A percentile compares a stretch with the other conserved stretches of the same genome.
These are phyloP conservation scores for Mycosphaerelloides madeirae DNA, from an alignment of 2,329 filamentous ascomycete genomes.

Conservation along the genomic window DNA sequence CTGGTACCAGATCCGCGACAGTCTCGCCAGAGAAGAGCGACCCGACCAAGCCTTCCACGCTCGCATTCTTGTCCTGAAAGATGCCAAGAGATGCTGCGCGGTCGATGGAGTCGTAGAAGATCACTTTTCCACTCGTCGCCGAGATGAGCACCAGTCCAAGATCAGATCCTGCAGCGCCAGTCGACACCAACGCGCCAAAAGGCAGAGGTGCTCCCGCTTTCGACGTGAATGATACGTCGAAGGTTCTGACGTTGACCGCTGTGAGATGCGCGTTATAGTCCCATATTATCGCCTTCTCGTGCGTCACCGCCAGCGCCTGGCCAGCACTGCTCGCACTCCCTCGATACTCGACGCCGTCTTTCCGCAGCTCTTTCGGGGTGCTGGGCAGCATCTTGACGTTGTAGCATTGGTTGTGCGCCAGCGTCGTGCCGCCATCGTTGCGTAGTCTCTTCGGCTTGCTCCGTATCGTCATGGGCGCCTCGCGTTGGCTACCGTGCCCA, in stretches of 20 bases:
- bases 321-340: slow-evolving; percentile 18
- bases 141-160: slow-evolving; percentile 84
- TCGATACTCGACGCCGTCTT: slow-evolving; percentile 55
- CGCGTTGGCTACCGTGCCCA: slow-evolving; percentile 9
- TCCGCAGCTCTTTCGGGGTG: slow-evolving; percentile 69
- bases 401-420: slow-evolving; percentile 79
- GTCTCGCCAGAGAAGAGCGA: slow-evolving; percentile 74
- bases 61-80: slow-evolving; percentile 74
- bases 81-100: slow-evolving; percentile 79
- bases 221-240: slow-evolving; percentile 70
- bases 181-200: slow-evolving; percentile 75
- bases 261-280: slow-evolving; percentile 63
- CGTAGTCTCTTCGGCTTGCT: slow-evolving; percentile 29
- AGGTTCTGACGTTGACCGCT: slow-evolving; percentile 71
- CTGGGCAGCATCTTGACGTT: slow-evolving; percentile 78
- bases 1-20: slow-evolving; percentile 71
- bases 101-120: slow-evolving; percentile 94
- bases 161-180: slow-evolving; percentile 70
- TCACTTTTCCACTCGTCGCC: slow-evolving; percentile 75
- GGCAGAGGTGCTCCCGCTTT: slow-evolving; percentile 68
- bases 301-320: slow-evolving; percentile 68
- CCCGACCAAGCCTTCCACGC: slow-evolving; percentile 68
- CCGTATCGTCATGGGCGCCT: slow-evolving; percentile 20
- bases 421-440: slow-evolving; percentile 30
- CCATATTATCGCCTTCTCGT: slow-evolving; percentile 83